Percentiles rank a stretch among this genome's conserved stretches.
phyloP scores from a whole-genome alignment of 2,329 filamentous ascomycete genomes.

The Apiospora malaysiana region DNA sequence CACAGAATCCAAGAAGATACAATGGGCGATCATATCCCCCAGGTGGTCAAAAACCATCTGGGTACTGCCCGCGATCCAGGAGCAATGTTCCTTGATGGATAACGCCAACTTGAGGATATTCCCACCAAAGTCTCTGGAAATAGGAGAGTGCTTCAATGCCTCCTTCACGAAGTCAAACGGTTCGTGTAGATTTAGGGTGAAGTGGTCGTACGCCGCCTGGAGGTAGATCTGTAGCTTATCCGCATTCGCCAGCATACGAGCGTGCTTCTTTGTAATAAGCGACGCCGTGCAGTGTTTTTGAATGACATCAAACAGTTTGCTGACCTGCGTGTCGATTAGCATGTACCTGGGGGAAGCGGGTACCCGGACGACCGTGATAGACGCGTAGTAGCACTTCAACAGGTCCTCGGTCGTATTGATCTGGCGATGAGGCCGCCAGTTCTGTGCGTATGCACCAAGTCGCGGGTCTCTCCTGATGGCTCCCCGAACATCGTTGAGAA shows the following conservation, averaged over 20 bases:
- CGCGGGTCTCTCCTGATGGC: not conserved
- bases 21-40: not conserved
- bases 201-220: not conserved
- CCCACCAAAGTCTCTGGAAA: constrained; percentile 23
- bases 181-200: constrained; percentile 10
- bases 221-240: not conserved
- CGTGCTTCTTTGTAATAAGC: not conserved
- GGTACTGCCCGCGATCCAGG: not conserved
- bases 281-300: not conserved
- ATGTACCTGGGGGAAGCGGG: not conserved
- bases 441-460: too few relatives aligned
- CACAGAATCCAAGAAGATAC: not conserved
- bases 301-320: not conserved
- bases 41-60: not conserved
- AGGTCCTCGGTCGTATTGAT: not conserved
- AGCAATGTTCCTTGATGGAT: constrained; percentile 14
- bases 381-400: not conserved
- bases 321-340: not conserved
- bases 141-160: constrained; percentile 23
- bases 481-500: not conserved
- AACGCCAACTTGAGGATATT: constrained; percentile 25
- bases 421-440: too few relatives aligned
- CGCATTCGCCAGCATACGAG: not conserved
- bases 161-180: constrained; percentile 26
- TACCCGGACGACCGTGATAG: not conserved